A percentile compares a stretch with the other conserved stretches of the same genome.
These are phyloP conservation scores for Yamadazyma membranifaciens DNA, from an alignment of 1,139 yeast species.

Conservation along the genomic window DNA sequence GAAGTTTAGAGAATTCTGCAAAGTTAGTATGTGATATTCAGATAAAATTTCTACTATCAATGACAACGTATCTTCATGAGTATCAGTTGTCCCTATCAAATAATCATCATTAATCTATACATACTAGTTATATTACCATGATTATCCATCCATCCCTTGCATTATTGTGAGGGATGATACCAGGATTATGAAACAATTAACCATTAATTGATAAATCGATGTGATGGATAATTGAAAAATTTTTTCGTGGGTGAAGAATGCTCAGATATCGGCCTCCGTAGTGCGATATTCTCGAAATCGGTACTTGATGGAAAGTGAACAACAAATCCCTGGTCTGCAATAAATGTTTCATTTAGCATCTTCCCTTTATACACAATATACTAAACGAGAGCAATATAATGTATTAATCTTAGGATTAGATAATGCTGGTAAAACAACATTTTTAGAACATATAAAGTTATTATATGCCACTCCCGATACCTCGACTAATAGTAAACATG, in stretches of 20 bases:
- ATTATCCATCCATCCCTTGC: too few relatives aligned
- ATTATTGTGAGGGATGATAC: too few relatives aligned
- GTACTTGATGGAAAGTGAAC: too few relatives aligned
- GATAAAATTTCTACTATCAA: conserved; percentile 18
- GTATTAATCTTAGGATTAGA: conserved; percentile 86
- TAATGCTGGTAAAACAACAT: conserved; percentile 89
- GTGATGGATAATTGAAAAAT: neutral
- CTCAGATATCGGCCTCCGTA: neutral
- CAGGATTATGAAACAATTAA: too few relatives aligned
- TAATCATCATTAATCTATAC: conserved; percentile 13
- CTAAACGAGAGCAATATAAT: conserved; percentile 48
- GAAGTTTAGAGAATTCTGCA: neutral
- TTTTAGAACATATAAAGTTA: conserved; percentile 44
- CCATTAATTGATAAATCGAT: too few relatives aligned
- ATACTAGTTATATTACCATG: conserved; percentile 1
- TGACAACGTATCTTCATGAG: conserved; percentile 18
- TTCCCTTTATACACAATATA: conserved; percentile 46
- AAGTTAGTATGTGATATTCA: conserved; percentile 11
- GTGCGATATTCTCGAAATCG: neutral
- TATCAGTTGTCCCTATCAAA: conserved; percentile 22
- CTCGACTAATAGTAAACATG: conserved; percentile 13
- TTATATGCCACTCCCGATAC: conserved; percentile 32
- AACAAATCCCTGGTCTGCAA: neutral
- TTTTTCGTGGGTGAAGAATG: too few relatives aligned
- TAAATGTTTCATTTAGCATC: conserved; percentile 47